Evolutionary conservation across 2,329 filamentous ascomycete genomes (phyloP), one percentile per base, ranked within the genome.

Genomic region (Colletotrichum melonis): DNA sequence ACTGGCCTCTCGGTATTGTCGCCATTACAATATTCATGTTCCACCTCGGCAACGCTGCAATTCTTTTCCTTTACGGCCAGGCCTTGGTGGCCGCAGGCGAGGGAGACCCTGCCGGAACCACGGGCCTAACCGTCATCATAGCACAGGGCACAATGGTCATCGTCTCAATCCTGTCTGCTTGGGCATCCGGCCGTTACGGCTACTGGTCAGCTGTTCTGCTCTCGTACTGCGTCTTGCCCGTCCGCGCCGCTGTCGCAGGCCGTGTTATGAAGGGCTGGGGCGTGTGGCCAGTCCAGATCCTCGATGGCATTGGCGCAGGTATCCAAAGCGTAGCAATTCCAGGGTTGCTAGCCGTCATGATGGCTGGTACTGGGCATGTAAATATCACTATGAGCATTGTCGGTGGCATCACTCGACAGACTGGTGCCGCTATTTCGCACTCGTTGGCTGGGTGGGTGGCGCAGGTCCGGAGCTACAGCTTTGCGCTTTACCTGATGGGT

Each of bases 261-360:
- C 32, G 54, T 7, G 42, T 49, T 1, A 35, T 72, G 19, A 64
- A 72, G 32, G 63, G 46, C 66, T 72, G 66, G 66, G 70, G 70
- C 0, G 46, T 72, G 0, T 72, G 70, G 70, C 70, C 70, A 1
- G 70, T 72, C 2, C 70, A 72, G 22, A 69, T 72, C 14, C 66
- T 72, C 42, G 70, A 72, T 6, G 70, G 70, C 14, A 14, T 72
- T 30, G 70, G 70, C n/a, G 66, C 70, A 5, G 70, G 70, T 1
- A 72, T 72, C 3, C 70, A 72, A 54, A 63, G 70, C 26, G 70
- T 72, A 6, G 70, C 70, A 3, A 72, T 72, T 6, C 69, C 70
- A 1, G 70, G 70, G 4, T 30, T 72, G 2, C 1, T 72, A 16
- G 70, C 66, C 32, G 70, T 64, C 4, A 69, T 72, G 59, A 69